Evolutionary conservation across 192 early-diverging fungal genomes (phyloP).

Genomic region (Gamsiella multidivaricata): DNA sequence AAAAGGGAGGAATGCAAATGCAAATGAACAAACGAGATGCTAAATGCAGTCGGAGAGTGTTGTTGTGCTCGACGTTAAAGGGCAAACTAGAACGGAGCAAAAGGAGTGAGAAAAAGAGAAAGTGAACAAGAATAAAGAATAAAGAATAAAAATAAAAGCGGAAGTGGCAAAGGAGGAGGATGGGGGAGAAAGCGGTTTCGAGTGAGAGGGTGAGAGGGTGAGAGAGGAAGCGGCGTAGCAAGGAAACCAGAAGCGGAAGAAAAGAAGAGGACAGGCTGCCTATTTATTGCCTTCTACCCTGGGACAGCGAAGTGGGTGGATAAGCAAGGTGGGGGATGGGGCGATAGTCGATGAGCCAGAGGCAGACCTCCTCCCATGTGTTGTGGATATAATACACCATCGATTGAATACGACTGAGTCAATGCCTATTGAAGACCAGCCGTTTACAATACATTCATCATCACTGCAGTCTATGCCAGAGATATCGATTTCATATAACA

Average conservation of each 20-base stretch:
- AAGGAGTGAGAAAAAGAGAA: neutral
- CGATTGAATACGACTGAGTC: no score
- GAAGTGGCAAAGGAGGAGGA: slow-evolving; percentile 8
- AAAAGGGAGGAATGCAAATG: slow-evolving; percentile 25
- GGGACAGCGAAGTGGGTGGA: neutral
- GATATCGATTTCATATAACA: neutral
- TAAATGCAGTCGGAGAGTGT: slow-evolving; percentile 11
- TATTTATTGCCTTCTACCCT: slow-evolving; percentile 5
- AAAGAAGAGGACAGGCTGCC: neutral
- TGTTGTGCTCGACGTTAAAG: slow-evolving; percentile 43
- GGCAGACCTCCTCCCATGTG: neutral
- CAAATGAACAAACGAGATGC: slow-evolving; percentile 16
- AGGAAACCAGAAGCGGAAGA: neutral
- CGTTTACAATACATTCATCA: no score
- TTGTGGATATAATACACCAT: neutral
- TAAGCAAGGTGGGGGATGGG: neutral
- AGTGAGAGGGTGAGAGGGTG: no score
- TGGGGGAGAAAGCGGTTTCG: no score
- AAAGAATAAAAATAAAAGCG: neutral
- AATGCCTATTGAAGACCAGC: no score
- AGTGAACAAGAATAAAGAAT: neutral
- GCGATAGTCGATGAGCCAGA: neutral
- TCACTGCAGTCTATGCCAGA: no score
- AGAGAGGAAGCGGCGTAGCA: slow-evolving; percentile 7
- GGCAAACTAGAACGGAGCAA: slow-evolving; percentile 38